A percentile compares a stretch with the other conserved stretches of the same genome.
phyloP scores from a whole-genome alignment of 768 basidiomycete species.

The Amanita fuliginea region DNA sequence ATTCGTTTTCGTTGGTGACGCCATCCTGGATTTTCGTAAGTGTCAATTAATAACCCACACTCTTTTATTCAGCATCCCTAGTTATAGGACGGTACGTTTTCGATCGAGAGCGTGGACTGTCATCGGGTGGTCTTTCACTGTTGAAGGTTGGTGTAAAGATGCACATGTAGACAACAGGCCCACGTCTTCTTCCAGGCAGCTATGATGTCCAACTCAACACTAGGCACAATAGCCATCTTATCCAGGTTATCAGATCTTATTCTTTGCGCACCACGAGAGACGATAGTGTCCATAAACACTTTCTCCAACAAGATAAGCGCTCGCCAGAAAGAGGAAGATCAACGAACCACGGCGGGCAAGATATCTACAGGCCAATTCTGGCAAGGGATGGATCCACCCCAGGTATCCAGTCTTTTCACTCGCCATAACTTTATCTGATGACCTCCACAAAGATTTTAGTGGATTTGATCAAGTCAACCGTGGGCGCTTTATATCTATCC shows the following conservation, averaged over 20 bases:
- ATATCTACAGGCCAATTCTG: slow-evolving; percentile 62
- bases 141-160: slow-evolving; percentile 42
- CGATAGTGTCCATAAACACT: slow-evolving; percentile 37
- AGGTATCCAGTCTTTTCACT: slow-evolving; percentile 29
- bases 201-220: slow-evolving; percentile 75
- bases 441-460: slow-evolving; percentile 45
- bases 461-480: slow-evolving; percentile 69
- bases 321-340: slow-evolving; percentile 37
- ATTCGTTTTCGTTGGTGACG: slow-evolving; percentile 81
- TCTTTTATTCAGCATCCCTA: slow-evolving; percentile 17
- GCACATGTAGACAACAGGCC: slow-evolving; percentile 9
- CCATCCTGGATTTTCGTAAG: slow-evolving; percentile 75
- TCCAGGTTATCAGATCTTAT: slow-evolving; percentile 56
- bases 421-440: not conserved
- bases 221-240: slow-evolving; percentile 68
- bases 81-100: slow-evolving; percentile 70
- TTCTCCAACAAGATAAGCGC: slow-evolving; percentile 40
- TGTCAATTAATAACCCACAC: slow-evolving; percentile 4
- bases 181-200: slow-evolving; percentile 39
- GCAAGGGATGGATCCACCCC: slow-evolving; percentile 67
- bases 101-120: slow-evolving; percentile 46
- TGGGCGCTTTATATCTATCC: slow-evolving; percentile 72
- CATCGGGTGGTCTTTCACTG: slow-evolving; percentile 69
- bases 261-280: slow-evolving; percentile 40
- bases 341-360: slow-evolving; percentile 33